Base-by-base conservation (phyloP, 1,284 basidiomycete genomes). In the Trichosporon asahii region DNA sequence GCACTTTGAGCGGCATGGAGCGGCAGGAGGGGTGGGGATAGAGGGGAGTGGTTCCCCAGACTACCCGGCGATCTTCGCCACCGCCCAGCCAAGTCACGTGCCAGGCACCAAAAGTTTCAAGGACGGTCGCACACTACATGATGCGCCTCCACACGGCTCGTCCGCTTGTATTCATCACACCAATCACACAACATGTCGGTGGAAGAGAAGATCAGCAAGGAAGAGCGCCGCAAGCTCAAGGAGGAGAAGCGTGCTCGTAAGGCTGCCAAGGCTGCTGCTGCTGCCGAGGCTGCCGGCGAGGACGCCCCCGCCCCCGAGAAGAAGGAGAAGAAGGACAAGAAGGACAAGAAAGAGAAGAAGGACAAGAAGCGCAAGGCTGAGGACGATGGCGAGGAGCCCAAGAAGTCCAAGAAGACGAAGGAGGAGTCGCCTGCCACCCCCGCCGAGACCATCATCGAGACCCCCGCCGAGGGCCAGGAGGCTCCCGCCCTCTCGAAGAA, bases 281-380 rank as follows among this genome's bases (percentile, higher is more conserved):
- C 68, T 21, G 66, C 66, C 31, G 70, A 66, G 12, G 35, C 69
- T 37, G 66, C 65, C 40, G 66, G 23, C n/a, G 63, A 55, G 29
- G 60, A 65, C 23, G 67, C 70, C 63, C 68, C 71, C 68, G 83
- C 77, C 72, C 75, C 75, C 66, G 75, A 78, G 66, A 76, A 75
- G 72, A 75, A 74, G 70, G 70, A 74, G 11, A 73, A 76, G 68
- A 53, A 53, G 49, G 49, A 53, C 21, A 83, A 77, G 67, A 76
- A 75, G 69, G 70, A 74, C 7, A 75, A 77, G 69, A 81, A 82
- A 74, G 75, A 75, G 73, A 76, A 75, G 70, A 80, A 82, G 74
- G 75, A 75, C 72, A 82, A 83, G 77, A 80, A 80, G 74, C 72
- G 74, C 65, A 73, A 75, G 44, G 70, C 66, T 15, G 75, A 67